A percentile compares a stretch with the other conserved stretches of the same genome.
Evolutionary conservation across 306 rosid species (phyloP).

Genomic region (Sophora flavescens): DNA sequence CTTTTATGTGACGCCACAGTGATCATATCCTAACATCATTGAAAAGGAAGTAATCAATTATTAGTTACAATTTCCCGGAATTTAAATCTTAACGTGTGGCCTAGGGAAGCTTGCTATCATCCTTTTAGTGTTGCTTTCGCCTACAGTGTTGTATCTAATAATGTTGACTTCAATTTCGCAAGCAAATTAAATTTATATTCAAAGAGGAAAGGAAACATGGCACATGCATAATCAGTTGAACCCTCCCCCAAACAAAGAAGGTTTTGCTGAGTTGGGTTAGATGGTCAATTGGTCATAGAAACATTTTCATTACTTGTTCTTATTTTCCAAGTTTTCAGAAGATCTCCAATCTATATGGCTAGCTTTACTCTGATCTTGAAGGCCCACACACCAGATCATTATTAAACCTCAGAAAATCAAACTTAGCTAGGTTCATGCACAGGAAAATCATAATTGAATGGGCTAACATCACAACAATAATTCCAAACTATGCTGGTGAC

Average conservation of each 20-base stretch:
- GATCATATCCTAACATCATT: conserved; percentile 37
- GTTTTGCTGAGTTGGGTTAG: neutral
- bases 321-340: neutral
- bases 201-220: neutral
- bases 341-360: neutral
- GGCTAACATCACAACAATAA: neutral
- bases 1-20: conserved; percentile 43
- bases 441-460: conserved; percentile 7
- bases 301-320: neutral
- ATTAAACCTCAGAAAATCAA: neutral
- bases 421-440: conserved; percentile 2
- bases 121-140: conserved; percentile 6
- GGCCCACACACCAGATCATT: neutral
- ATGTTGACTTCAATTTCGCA: conserved; percentile 31
- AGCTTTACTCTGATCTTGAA: neutral
- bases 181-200: neutral
- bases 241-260: neutral
- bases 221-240: neutral
- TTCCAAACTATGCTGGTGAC: neutral
- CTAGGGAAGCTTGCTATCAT: neutral
- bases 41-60: conserved; percentile 40
- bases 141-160: conserved; percentile 24
- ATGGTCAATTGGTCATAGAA: neutral
- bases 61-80: conserved; percentile 20
- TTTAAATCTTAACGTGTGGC: neutral